A percentile compares a stretch with the other conserved stretches of the same genome.
Evolutionary conservation across 208 protist species (phyloP).

Genomic region (Crithidia fasciculata): DNA sequence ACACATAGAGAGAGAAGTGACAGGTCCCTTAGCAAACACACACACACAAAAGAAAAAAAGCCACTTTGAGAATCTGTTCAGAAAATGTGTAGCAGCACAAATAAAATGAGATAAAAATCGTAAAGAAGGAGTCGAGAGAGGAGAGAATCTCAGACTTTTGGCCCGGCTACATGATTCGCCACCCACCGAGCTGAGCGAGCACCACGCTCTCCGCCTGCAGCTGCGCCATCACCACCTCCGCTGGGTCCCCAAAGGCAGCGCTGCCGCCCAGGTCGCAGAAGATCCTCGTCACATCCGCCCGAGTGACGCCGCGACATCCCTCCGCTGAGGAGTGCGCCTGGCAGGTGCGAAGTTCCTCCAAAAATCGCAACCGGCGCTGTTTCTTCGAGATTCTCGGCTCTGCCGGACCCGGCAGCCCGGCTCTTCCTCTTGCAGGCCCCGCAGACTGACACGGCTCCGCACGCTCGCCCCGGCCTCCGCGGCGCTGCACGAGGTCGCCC

Average conservation of each 20-base stretch:
- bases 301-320: not conserved
- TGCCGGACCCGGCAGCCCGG: not conserved
- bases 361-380: conserved; percentile 28
- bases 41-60: no score
- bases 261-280: conserved; percentile 59
- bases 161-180: conserved; percentile 23
- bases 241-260: conserved; percentile 45
- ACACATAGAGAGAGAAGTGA: no score
- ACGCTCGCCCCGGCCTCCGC: not conserved
- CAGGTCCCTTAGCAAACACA: no score
- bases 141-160: no score
- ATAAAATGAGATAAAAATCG: no score
- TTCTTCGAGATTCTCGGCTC: conserved; percentile 25
- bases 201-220: conserved; percentile 66
- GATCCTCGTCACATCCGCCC: conserved; percentile 19
- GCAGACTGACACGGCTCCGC: not conserved
- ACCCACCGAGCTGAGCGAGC: conserved; percentile 54
- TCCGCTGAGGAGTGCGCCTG: conserved; percentile 3
- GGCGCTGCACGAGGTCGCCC: conserved; percentile 33
- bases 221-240: conserved; percentile 56
- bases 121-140: no score
- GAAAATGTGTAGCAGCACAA: no score
- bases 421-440: conserved; percentile 1
- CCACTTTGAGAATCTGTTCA: no score
- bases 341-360: conserved; percentile 19